phyloP scores from a whole-genome alignment of 148 eudicot species.

The Rhododendron henanense region DNA sequence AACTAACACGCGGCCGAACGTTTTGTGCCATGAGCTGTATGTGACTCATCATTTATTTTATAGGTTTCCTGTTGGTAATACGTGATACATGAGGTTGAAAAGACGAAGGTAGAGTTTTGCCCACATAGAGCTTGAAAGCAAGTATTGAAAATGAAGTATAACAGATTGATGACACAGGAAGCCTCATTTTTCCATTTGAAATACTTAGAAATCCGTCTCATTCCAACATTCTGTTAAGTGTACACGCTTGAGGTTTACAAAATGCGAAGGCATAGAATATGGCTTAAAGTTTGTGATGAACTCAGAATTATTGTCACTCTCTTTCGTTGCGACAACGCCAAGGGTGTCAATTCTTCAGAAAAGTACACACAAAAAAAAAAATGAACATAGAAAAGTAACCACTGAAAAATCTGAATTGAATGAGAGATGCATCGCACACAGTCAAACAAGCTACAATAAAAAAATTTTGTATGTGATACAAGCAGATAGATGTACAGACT shows the following conservation, averaged over 20 bases:
- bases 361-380: neutral
- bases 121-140: neutral
- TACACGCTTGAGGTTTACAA: conserved; percentile 20
- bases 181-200: neutral
- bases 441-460: neutral
- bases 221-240: neutral
- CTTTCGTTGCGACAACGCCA: conserved; percentile 23
- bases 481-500: neutral
- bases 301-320: conserved; percentile 15
- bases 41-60: neutral
- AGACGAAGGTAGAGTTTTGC: neutral
- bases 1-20: conserved; percentile 1
- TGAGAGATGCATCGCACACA: conserved; percentile 2
- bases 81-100: neutral
- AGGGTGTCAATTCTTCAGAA: conserved; percentile 33
- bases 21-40: neutral
- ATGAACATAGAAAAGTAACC: neutral
- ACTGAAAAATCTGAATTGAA: conserved; percentile 1
- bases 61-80: neutral
- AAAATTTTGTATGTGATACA: neutral
- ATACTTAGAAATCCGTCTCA: neutral
- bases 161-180: neutral
- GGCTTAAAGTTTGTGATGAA: neutral
- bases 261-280: neutral
- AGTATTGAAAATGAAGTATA: neutral